Evolutionary conservation across 306 rosid species (phyloP), one percentile per base, ranked within the genome.

Genomic region (Sesbania bispinosa): DNA sequence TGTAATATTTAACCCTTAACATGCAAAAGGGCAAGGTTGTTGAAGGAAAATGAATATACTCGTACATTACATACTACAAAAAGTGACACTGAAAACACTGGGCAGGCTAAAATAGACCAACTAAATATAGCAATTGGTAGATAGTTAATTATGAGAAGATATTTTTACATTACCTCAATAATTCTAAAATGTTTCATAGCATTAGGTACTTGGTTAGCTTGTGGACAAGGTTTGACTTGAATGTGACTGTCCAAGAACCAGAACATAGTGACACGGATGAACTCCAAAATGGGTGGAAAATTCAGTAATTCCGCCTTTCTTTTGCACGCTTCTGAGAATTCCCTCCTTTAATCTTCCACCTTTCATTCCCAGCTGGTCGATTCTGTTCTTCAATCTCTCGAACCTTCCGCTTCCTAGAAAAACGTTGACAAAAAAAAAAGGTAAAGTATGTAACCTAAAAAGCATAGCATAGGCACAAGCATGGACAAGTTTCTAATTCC

Each of bases 361-460:
- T 94, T 2, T 79, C 76, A 73, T 90, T 90, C 24, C 94, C 91
- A 41, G n/a, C 92, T 0, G 92, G 88, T 75, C 45, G 88, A 45
- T 72, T 85, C 24, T 81, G 53, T 67, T 87, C 98, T 83, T 90
- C 95, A 24, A 90, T 94, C 75, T 89, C 96, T 54, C 47, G 79
- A 45, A 94, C 91, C 88, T 87, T 89, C 47, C 95, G 88, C 71
- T 89, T 89, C 82, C 97, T 94, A 62, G 51, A 14, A 74, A 47
- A 74, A 21, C 10, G 48, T 59, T 43, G 21, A 20, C 16, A 19
- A 11, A 23, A 69, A 77, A 14, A 68, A 59, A 8, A 41, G 26
- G 58, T 42, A 18, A 24, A 62, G 78, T 73, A 7, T 24, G 20
- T 71, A 42, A n/a, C 46, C 27, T 3, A 46, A 11, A 54, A 67